Percentiles rank a stretch among this genome's conserved stretches.
These are phyloP conservation scores for Phanerochaete carnosa DNA, from an alignment of 768 basidiomycete genomes.

Conservation along the genomic window DNA sequence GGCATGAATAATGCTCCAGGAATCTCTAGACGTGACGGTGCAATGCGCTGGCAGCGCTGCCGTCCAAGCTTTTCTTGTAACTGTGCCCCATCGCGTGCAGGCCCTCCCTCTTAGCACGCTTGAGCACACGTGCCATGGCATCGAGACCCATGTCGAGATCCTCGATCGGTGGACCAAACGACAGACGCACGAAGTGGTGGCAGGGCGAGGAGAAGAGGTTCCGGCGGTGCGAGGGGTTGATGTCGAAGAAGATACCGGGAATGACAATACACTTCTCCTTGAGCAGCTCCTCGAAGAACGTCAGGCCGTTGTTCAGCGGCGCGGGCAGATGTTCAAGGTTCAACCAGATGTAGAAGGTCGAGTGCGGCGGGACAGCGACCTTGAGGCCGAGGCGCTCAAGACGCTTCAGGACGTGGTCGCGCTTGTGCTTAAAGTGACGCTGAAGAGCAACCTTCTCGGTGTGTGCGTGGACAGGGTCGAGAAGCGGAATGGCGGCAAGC, in stretches of 20 bases:
- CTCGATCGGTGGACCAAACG: conserved; percentile 79
- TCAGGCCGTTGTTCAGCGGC: conserved; percentile 88
- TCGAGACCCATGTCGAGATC: conserved; percentile 85
- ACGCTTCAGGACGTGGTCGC: conserved; percentile 85
- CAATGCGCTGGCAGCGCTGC: conserved; percentile 5
- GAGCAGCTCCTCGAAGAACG: conserved; percentile 92
- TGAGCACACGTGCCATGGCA: conserved; percentile 78
- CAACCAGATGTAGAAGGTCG: conserved; percentile 96
- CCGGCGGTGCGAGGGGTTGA: conserved; percentile 76
- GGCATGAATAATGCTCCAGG: not conserved
- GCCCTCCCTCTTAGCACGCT: conserved; percentile 62
- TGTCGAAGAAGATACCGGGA: conserved; percentile 88
- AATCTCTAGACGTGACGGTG: conserved; percentile 6
- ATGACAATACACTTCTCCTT: conserved; percentile 91
- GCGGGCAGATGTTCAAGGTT: conserved; percentile 75
- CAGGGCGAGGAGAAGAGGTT: conserved; percentile 90
- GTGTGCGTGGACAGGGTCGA: conserved; percentile 66
- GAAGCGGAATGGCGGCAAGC: conserved; percentile 80
- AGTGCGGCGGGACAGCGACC: conserved; percentile 69
- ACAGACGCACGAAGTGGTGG: conserved; percentile 85
- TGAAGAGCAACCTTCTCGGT: conserved; percentile 84
- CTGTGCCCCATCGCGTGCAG: conserved; percentile 64
- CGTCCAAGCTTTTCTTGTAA: conserved; percentile 58
- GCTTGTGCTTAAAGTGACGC: conserved; percentile 86
- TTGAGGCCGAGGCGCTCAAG: conserved; percentile 75